Conservation (phyloP, 2,329 filamentous ascomycete genomes). For the Chaetomium sp. region DNA sequence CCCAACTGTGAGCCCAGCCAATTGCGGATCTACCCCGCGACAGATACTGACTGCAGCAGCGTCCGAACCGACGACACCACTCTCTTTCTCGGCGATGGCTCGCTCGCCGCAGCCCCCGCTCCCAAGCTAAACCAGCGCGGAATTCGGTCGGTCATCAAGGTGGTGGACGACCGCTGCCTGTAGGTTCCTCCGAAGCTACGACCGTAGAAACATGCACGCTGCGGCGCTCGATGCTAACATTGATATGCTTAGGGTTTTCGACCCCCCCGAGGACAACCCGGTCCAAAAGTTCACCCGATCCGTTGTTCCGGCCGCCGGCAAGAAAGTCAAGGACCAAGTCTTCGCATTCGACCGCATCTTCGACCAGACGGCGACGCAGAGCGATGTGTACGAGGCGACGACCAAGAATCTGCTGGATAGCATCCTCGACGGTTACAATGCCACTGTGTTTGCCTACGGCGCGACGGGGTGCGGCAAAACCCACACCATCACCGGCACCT, state of each 20-base stretch:
- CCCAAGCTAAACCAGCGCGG: constrained; percentile 83
- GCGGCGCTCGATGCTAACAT: background rate
- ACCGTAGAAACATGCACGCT: no score
- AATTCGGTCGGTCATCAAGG: constrained; percentile 86
- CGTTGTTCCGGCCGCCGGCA: constrained; percentile 68
- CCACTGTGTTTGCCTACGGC: constrained; percentile 96
- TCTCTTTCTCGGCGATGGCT: constrained; percentile 93
- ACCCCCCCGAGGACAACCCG: constrained; percentile 90
- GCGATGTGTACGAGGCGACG: constrained; percentile 90
- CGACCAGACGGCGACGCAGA: constrained; percentile 88
- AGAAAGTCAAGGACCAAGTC: constrained; percentile 93
- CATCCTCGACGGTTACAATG: constrained; percentile 96
- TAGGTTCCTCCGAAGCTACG: constrained; percentile 36
- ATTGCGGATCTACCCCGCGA: background rate
- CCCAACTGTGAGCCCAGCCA: constrained; percentile 61
- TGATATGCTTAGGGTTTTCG: constrained; percentile 69
- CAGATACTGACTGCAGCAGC: constrained; percentile 30
- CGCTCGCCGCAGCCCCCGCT: constrained; percentile 76
- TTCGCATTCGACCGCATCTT: constrained; percentile 97
- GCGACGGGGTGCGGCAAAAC: constrained; percentile 98
- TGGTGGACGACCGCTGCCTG: constrained; percentile 94
- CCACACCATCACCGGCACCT: constrained; percentile 89
- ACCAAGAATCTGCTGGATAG: constrained; percentile 86
- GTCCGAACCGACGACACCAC: constrained; percentile 73
- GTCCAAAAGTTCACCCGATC: constrained; percentile 81